These are phyloP conservation scores for Melastoma candidum DNA, from an alignment of 441 rosid species.

Conservation along the genomic window DNA sequence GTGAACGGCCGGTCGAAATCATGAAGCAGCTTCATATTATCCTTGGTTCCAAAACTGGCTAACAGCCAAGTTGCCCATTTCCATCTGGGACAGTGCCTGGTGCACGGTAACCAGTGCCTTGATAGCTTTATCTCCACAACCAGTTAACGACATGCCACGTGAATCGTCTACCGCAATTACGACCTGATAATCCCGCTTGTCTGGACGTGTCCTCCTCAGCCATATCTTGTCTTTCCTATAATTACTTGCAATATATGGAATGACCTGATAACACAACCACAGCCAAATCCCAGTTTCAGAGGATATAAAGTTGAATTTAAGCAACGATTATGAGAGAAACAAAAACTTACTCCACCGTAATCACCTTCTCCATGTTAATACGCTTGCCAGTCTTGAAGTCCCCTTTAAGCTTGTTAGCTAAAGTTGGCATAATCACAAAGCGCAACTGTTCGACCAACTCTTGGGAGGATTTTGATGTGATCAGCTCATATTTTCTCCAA, in stretches of 20 bases:
- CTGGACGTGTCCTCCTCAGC: slow-evolving; percentile 91
- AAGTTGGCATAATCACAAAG: slow-evolving; percentile 88
- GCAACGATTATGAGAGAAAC: background rate
- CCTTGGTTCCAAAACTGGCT: slow-evolving; percentile 84
- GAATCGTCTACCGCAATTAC: slow-evolving; percentile 96
- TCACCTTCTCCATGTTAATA: slow-evolving; percentile 95
- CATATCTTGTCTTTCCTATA: slow-evolving; percentile 94
- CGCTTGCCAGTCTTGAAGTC: slow-evolving; percentile 96
- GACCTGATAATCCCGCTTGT: slow-evolving; percentile 95
- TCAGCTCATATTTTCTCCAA: slow-evolving; percentile 86
- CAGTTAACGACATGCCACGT: slow-evolving; percentile 83
- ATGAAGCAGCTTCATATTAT: slow-evolving; percentile 71
- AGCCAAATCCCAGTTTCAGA: too few relatives aligned
- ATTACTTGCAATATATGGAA: slow-evolving; percentile 94
- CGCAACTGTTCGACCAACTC: slow-evolving; percentile 95
- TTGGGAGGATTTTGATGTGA: slow-evolving; percentile 73
- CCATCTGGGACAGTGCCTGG: slow-evolving; percentile 90
- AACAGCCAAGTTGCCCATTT: slow-evolving; percentile 95
- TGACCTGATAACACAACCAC: slow-evolving; percentile 32
- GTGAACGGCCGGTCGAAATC: slow-evolving; percentile 88
- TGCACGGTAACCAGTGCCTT: slow-evolving; percentile 94
- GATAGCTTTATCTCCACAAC: slow-evolving; percentile 80
- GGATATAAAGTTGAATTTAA: too few relatives aligned
- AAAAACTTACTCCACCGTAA: background rate
- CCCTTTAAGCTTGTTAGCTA: slow-evolving; percentile 95